phyloP scores from a whole-genome alignment of 1,284 basidiomycete species.

The Ganoderma multipileum region DNA sequence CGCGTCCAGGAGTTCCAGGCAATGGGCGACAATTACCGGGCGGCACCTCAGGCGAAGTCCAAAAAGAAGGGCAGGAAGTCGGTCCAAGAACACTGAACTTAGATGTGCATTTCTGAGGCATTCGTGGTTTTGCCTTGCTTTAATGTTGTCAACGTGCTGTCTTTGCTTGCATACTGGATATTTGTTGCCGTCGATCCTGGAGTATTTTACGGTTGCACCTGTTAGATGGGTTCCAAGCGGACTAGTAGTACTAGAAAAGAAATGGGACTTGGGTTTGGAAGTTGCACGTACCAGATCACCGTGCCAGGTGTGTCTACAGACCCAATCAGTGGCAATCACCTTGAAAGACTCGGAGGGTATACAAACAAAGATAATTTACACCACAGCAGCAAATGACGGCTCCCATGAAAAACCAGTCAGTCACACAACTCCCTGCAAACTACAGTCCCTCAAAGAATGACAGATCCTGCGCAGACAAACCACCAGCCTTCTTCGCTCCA shows the following conservation, averaged over 20 bases:
- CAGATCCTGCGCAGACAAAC: constrained; percentile 72
- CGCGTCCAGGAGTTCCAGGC: constrained; percentile 35
- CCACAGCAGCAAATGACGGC: constrained; percentile 11
- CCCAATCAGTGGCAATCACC: neutral
- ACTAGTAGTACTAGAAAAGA: neutral
- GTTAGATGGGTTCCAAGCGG: neutral
- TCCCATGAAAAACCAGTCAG: neutral
- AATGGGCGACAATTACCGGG: constrained; percentile 26
- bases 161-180: neutral
- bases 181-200: neutral
- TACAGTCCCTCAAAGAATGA: constrained; percentile 78
- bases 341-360: neutral
- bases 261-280: neutral
- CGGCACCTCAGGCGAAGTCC: neutral
- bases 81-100: neutral
- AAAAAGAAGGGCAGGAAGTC: neutral
- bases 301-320: neutral
- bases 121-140: neutral
- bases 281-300: neutral
- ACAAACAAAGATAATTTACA: constrained; percentile 24
- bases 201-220: neutral
- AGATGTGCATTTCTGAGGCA: neutral
- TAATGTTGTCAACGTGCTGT: neutral
- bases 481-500: constrained; percentile 41
- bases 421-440: constrained; percentile 4